These are phyloP conservation scores for Trametes cubensis DNA, from an alignment of 768 basidiomycete genomes.

Conservation along the genomic window DNA sequence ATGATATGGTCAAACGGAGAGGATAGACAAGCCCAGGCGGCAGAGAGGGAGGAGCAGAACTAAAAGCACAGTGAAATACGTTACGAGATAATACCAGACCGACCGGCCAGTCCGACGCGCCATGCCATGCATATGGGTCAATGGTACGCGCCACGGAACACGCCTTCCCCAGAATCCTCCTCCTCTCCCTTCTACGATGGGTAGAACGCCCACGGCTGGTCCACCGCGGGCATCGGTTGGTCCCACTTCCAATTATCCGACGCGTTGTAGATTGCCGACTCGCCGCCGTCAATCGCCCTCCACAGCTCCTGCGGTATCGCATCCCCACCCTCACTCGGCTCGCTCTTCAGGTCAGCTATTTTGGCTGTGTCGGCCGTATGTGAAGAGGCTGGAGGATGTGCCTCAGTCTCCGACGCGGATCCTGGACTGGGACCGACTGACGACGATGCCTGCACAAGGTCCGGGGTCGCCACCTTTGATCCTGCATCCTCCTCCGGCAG, in stretches of 20 bases:
- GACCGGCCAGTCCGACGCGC: constrained; percentile 12
- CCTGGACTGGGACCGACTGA: no score
- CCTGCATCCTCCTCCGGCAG: no score
- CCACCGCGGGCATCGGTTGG: constrained; percentile 60
- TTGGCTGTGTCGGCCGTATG: no score
- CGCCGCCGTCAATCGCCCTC: constrained; percentile 77
- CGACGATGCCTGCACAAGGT: no score
- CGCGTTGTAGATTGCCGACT: constrained; percentile 63
- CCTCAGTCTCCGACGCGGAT: no score
- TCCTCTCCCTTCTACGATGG: constrained; percentile 45
- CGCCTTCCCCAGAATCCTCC: background rate
- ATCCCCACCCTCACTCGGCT: no score
- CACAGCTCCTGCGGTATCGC: constrained; percentile 61
- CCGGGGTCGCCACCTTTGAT: no score
- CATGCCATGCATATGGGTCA: no score
- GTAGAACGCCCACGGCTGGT: constrained; percentile 76
- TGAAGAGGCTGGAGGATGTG: no score
- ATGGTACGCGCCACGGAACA: no score
- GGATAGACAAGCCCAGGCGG: background rate
- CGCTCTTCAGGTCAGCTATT: no score
- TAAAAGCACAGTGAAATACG: constrained; percentile 26
- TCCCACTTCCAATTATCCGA: constrained; percentile 74
- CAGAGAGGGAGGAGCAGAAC: constrained; percentile 7
- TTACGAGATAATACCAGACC: constrained; percentile 27
- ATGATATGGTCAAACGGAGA: constrained; percentile 1